Conservation (phyloP, 2,329 filamentous ascomycete species). For the Atkinsonella hypoxylon region DNA sequence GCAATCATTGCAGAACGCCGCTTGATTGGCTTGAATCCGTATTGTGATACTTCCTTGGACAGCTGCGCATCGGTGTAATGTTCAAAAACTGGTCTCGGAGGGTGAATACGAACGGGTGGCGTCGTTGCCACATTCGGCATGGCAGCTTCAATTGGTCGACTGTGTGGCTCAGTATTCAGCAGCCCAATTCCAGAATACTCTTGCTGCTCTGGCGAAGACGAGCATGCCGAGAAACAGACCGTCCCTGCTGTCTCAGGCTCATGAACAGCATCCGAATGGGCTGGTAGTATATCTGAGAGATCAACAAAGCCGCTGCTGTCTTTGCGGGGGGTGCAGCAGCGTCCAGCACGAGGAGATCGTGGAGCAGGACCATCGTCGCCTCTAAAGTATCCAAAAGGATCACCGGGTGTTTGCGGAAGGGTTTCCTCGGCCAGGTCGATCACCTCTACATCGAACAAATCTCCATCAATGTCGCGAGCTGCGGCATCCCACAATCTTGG, state of each 20-base stretch:
- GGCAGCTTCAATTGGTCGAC: neutral
- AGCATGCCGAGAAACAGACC: no score
- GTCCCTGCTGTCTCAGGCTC: neutral
- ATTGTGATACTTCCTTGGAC: slow-evolving; percentile 47
- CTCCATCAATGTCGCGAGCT: slow-evolving; percentile 52
- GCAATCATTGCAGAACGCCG: slow-evolving; percentile 57
- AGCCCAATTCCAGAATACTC: neutral
- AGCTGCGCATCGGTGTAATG: slow-evolving; percentile 52
- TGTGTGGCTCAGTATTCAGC: neutral
- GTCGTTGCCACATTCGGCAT: no score
- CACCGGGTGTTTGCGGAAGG: slow-evolving; percentile 12
- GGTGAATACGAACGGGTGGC: neutral
- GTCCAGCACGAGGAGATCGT: neutral
- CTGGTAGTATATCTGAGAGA: slow-evolving; percentile 14
- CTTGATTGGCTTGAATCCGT: slow-evolving; percentile 63
- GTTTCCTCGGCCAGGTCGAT: slow-evolving; percentile 40
- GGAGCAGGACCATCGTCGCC: slow-evolving; percentile 5
- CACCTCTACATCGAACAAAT: slow-evolving; percentile 49
- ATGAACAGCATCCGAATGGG: neutral
- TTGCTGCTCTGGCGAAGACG: neutral
- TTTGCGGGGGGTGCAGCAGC: neutral
- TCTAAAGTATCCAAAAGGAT: slow-evolving; percentile 28
- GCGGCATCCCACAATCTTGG: slow-evolving; percentile 57
- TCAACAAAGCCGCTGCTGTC: slow-evolving; percentile 12
- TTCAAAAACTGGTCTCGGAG: slow-evolving; percentile 42